Conservation (phyloP, 2,329 filamentous ascomycete species). For the Claviceps quebecensis region DNA sequence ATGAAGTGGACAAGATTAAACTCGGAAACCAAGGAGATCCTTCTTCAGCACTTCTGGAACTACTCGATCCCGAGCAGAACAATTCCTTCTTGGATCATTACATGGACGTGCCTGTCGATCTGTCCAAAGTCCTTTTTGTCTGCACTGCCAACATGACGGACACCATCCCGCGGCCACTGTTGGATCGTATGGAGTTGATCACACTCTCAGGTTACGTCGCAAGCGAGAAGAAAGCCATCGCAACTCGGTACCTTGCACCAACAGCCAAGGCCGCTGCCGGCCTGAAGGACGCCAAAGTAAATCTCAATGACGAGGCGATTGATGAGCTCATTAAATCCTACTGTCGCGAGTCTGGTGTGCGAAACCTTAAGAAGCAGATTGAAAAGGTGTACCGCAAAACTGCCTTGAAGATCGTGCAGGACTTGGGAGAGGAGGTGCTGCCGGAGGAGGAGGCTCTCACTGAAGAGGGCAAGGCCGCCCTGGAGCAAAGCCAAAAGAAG, state of each 20-base stretch:
- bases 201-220: constrained; percentile 91
- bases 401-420: constrained; percentile 90
- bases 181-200: constrained; percentile 97
- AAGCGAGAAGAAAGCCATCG: constrained; percentile 98
- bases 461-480: constrained; percentile 67
- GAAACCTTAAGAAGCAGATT: constrained; percentile 98
- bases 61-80: constrained; percentile 95
- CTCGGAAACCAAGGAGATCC: constrained; percentile 94
- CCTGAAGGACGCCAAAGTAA: constrained; percentile 79
- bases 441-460: constrained; percentile 73
- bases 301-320: constrained; percentile 73
- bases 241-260: constrained; percentile 80
- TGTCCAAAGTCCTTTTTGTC: constrained; percentile 95
- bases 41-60: constrained; percentile 79
- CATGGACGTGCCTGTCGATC: constrained; percentile 92
- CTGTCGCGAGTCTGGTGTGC: constrained; percentile 90
- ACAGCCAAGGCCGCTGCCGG: constrained; percentile 91
- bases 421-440: constrained; percentile 73
- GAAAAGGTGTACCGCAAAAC: constrained; percentile 98
- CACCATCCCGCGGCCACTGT: constrained; percentile 82
- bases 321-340: constrained; percentile 97
- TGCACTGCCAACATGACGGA: constrained; percentile 99
- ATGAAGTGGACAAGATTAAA: constrained; percentile 97
- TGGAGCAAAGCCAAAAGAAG: constrained; percentile 58
- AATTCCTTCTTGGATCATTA: constrained; percentile 96